A percentile compares a stretch with the other conserved stretches of the same genome.
Evolutionary conservation across 2,329 filamentous ascomycete genomes (phyloP).

Genomic region (Thelonectria rubi): DNA sequence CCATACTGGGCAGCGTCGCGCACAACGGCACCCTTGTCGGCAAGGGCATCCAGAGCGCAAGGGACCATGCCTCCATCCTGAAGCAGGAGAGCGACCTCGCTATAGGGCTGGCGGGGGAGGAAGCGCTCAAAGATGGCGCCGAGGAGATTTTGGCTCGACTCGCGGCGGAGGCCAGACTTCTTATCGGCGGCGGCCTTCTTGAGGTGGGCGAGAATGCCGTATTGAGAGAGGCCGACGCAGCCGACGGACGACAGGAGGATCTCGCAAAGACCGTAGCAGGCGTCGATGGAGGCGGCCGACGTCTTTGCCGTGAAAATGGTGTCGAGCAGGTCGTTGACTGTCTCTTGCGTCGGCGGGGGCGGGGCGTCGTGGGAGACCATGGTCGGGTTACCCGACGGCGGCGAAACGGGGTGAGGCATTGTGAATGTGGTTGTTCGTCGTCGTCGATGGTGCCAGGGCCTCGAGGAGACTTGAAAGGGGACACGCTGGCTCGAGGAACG

Average conservation of each 20-base stretch:
- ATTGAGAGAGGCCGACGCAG: slow-evolving; percentile 60
- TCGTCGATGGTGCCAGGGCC: slow-evolving; percentile 29
- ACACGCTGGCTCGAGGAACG: slow-evolving; percentile 10
- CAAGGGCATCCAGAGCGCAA: slow-evolving; percentile 81
- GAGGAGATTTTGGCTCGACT: slow-evolving; percentile 93
- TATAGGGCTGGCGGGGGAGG: slow-evolving; percentile 77
- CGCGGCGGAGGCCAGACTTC: slow-evolving; percentile 85
- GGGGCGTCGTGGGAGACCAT: slow-evolving; percentile 59
- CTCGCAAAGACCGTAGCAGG: slow-evolving; percentile 69
- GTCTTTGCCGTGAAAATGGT: slow-evolving; percentile 75
- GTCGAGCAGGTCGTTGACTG: slow-evolving; percentile 70
- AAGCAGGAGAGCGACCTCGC: slow-evolving; percentile 83
- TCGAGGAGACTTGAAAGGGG: slow-evolving; percentile 27
- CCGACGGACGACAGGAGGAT: slow-evolving; percentile 64
- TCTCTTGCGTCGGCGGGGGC: slow-evolving; percentile 70
- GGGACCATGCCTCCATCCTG: slow-evolving; percentile 79
- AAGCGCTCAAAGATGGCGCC: slow-evolving; percentile 94
- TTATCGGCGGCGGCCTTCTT: slow-evolving; percentile 87
- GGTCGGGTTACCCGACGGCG: slow-evolving; percentile 49
- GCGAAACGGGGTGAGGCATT: slow-evolving; percentile 61
- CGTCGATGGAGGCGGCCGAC: slow-evolving; percentile 74
- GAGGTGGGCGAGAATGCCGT: slow-evolving; percentile 64
- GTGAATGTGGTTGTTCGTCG: slow-evolving; percentile 26
- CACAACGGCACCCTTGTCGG: slow-evolving; percentile 90
- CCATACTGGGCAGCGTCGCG: slow-evolving; percentile 94